Evolutionary conservation across 139 green algal species (phyloP), one percentile per base, ranked within the genome.

Genomic region (Pleodorina starrii): DNA sequence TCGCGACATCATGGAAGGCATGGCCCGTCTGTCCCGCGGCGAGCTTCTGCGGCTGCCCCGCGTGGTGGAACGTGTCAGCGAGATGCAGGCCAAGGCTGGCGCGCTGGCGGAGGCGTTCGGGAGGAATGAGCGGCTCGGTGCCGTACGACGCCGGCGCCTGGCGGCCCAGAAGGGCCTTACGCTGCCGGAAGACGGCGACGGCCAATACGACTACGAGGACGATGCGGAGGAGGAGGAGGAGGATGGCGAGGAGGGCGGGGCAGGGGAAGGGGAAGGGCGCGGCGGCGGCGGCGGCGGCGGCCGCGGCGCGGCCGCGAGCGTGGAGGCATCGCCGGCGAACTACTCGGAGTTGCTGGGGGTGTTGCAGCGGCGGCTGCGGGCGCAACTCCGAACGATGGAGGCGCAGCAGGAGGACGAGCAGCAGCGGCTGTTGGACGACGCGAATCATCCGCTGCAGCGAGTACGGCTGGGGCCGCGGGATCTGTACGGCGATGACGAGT

Each of bases 151-250:
- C 14, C 42, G n/a, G 21, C 81, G 81, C 27, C 42, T 73, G 29
- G 81, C 81, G 2, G 60, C 60, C 1, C 81, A 87, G 43, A 87
- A 78, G 44, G 81, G 81, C 12, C 60, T 87, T 32, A 43, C 29
- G 60, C 32, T 87, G 14, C 23, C 40, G 25, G 79, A 75, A 0
- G 42, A 25, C 7, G 38, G 40, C 40, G 57, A 86, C 7, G 79
- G 75, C 0, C 38, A 54, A 17, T 16, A 54, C 23, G 51, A 40
- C 1, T 16, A 72, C 16, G 36, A 27, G 23, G 38, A 32, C 17
- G 23, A 66, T 27, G 44, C 10, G 7, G n/a, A 17, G 66, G 66
- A 42, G 17, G 36, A 17, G 36, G 68, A 35, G 25, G 35, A 25
- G n/a, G 69, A 44, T 36, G 36, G 17, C 69, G 69, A 46, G 63